A percentile compares a stretch with the other conserved stretches of the same genome.
phyloP scores from a whole-genome alignment of 2,329 filamentous ascomycete species.

The Calonectria leucothoes region DNA sequence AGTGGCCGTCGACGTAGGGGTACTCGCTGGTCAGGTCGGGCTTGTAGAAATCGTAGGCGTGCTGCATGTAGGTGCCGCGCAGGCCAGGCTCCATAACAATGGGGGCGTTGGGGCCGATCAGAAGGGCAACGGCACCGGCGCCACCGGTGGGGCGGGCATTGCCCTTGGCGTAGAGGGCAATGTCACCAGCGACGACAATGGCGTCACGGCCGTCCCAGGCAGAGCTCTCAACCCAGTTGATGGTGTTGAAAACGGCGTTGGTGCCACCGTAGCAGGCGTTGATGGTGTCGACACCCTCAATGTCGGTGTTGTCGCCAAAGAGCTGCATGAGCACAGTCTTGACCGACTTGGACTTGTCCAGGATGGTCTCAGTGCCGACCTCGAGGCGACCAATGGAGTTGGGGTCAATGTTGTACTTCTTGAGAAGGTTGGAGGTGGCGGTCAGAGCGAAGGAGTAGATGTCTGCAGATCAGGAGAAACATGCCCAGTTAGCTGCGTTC shows the following conservation, averaged over 20 bases:
- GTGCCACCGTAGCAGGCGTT: conserved; percentile 91
- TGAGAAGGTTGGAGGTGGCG: conserved; percentile 79
- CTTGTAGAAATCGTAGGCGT: conserved; percentile 93
- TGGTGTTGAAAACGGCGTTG: conserved; percentile 83
- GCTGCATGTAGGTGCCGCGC: conserved; percentile 83
- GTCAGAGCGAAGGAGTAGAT: conserved; percentile 90
- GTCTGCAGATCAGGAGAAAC: conserved; percentile 60
- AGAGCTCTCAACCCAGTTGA: conserved; percentile 90
- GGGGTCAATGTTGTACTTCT: conserved; percentile 85
- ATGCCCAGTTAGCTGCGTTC: conserved; percentile 26
- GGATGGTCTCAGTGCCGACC: conserved; percentile 86
- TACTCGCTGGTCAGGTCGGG: conserved; percentile 89
- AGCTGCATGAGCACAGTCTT: conserved; percentile 91
- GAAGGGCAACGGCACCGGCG: conserved; percentile 81
- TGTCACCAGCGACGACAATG: conserved; percentile 84
- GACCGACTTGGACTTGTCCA: conserved; percentile 93
- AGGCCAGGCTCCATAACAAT: conserved; percentile 83
- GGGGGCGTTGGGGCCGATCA: conserved; percentile 82
- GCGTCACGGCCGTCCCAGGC: conserved; percentile 87
- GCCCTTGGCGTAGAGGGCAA: conserved; percentile 87
- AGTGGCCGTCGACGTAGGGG: conserved; percentile 86
- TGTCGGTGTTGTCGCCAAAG: conserved; percentile 84
- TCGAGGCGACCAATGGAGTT: conserved; percentile 84
- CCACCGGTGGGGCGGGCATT: conserved; percentile 84
- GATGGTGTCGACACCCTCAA: conserved; percentile 85